Base-by-base conservation (phyloP, 1,284 basidiomycete species). In the Cutaneotrichosporon cutaneum region DNA sequence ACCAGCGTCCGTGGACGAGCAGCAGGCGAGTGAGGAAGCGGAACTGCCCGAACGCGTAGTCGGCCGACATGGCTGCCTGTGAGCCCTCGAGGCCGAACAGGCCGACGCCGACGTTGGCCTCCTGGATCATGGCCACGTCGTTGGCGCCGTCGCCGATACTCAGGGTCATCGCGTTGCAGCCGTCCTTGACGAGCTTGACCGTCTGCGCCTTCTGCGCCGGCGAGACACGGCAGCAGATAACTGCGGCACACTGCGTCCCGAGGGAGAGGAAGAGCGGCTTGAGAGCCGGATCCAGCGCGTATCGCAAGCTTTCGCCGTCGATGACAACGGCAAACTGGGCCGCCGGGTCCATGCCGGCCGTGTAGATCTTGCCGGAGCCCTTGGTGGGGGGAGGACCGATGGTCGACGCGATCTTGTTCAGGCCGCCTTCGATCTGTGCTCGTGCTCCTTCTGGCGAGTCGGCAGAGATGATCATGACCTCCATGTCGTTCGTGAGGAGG, bases 31-130 rank as follows among this genome's bases (percentile, higher is more conserved):
- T 95, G 62, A 98, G 79, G 83, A 89, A 98, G 58, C 94, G 84
- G 83, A 99, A 99, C 75, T 98, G 95, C 2, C 93, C 94, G 81
- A 98, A 94, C 0, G 94, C 94, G 70, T 97, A 98, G 79, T 98
- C 95, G 16, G 95, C 94, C 24, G 93, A 96, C 94, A 98, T 98
- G 50, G 94, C 94, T 26, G 95, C 95, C 79, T 99, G 95, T 24
- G 93, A 94, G 58, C 95, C 95, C 77, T 99, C 95, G 51, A 95
- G 85, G 57, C 95, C 95, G 65, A 93, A 87, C 27, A 98, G 83
- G 27, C 95, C 95, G 72, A 94, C 93, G 6, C 95, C 95, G 68
- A 96, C 88, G 77, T 98, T 95, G 36, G 95, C 95, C 74, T 97
- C 94, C 77, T 99, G 95, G 68, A 99, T 99, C 74, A 75, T 74